These are phyloP conservation scores for Datisca glomerata DNA, from an alignment of 306 rosid genomes.

Conservation along the genomic window DNA sequence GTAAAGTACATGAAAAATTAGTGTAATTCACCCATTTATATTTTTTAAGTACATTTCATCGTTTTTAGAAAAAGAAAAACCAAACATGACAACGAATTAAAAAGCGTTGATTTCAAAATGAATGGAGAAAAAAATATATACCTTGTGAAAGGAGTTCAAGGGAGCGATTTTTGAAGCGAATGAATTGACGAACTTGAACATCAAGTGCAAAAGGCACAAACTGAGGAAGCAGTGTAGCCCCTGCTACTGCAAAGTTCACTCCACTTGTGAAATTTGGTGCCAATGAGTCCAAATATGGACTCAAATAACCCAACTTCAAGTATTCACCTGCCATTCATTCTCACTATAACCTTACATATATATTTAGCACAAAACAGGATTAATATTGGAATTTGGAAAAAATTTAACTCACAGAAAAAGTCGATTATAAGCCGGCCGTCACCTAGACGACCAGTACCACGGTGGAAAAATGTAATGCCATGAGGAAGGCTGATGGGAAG, in stretches of 20 bases:
- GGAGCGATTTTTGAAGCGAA: constrained; percentile 14
- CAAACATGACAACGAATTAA: too few species aligned
- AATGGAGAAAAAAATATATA: too few species aligned
- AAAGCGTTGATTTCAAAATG: too few species aligned
- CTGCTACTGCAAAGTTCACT: constrained; percentile 18
- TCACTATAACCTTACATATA: too few species aligned
- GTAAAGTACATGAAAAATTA: too few species aligned
- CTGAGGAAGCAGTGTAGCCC: constrained; percentile 11
- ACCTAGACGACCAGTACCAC: constrained; percentile 16
- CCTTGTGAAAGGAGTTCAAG: constrained; percentile 7
- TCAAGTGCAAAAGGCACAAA: constrained; percentile 12
- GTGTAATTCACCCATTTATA: constrained; percentile 4
- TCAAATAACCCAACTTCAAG: constrained; percentile 3
- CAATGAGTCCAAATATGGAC: constrained; percentile 14
- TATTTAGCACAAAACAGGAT: too few species aligned
- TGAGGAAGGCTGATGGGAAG: too few species aligned
- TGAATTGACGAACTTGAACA: constrained; percentile 20
- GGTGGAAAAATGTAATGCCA: constrained; percentile 14
- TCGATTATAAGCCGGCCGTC: too few species aligned
- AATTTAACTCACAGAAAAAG: constrained; percentile 18
- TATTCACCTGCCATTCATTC: constrained; percentile 20
- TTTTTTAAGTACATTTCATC: too few species aligned
- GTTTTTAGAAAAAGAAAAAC: too few species aligned
- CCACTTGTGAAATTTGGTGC: constrained; percentile 19
- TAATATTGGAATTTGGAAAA: too few species aligned